Evolutionary conservation across 371 early-diverging fungal genomes (phyloP).

Genomic region (Umbelopsis sp.): DNA sequence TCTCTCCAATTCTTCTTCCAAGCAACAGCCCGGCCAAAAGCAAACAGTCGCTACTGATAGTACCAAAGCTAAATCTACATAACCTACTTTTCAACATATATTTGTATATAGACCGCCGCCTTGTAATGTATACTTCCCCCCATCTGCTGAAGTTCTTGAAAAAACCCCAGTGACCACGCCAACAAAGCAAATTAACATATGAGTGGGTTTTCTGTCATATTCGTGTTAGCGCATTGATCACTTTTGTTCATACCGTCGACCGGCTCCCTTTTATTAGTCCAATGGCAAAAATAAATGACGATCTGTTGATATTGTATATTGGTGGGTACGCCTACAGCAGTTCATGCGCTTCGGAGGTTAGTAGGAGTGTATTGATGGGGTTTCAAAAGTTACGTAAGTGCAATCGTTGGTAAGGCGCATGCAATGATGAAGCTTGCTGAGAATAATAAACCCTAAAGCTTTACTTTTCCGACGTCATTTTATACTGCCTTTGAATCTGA

Average conservation of each 20-base stretch:
- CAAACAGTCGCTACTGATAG: not conserved
- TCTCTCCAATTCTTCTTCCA: not conserved
- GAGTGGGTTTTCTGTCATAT: not conserved
- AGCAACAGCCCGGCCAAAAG: not conserved
- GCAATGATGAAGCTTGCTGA: too few relatives aligned
- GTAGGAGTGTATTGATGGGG: too few relatives aligned
- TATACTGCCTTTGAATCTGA: too few relatives aligned
- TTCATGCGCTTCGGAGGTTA: not conserved
- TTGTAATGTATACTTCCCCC: slow-evolving; percentile 6
- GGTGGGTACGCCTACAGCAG: not conserved
- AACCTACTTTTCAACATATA: not conserved
- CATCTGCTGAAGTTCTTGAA: not conserved
- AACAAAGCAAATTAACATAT: not conserved
- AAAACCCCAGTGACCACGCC: not conserved
- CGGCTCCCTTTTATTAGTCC: too few relatives aligned
- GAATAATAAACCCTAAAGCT: too few relatives aligned
- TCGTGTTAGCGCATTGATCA: too few relatives aligned
- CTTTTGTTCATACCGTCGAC: too few relatives aligned
- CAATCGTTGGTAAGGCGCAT: too few relatives aligned
- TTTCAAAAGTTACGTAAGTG: too few relatives aligned
- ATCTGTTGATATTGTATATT: too few relatives aligned
- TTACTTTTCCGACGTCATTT: too few relatives aligned
- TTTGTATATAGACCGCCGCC: slow-evolving; percentile 2
- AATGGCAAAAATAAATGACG: too few relatives aligned
- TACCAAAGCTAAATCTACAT: slow-evolving; percentile 3